phyloP scores from a whole-genome alignment of 179 eudicot genomes.

The Nepenthes alata region DNA sequence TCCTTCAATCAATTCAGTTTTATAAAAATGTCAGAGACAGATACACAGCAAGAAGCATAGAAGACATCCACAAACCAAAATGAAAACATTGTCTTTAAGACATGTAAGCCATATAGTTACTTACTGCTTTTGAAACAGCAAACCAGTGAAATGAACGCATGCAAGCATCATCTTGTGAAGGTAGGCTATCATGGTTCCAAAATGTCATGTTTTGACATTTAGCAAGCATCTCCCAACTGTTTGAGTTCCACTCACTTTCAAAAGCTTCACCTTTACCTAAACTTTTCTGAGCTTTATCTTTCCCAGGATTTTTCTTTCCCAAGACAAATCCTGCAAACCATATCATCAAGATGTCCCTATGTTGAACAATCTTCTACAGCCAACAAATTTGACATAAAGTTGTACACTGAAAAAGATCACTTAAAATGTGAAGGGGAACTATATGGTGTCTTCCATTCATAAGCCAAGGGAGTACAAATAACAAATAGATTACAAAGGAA shows the following conservation, averaged over 20 bases:
- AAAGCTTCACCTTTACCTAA: conserved; percentile 18
- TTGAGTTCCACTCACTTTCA: conserved; percentile 19
- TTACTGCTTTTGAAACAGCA: conserved; percentile 78
- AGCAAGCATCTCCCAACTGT: conserved; percentile 61
- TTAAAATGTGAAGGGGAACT: too few species aligned
- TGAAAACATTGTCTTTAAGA: not conserved
- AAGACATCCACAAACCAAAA: not conserved
- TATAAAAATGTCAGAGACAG: not conserved
- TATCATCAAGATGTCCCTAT: too few species aligned
- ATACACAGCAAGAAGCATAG: not conserved
- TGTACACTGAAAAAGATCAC: too few species aligned
- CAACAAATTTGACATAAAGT: too few species aligned
- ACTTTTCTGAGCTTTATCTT: conserved; percentile 24
- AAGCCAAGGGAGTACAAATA: too few species aligned
- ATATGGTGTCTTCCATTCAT: too few species aligned
- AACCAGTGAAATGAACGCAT: conserved; percentile 76
- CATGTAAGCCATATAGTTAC: conserved; percentile 11
- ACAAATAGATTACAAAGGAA: too few species aligned
- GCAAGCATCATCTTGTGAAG: conserved; percentile 72
- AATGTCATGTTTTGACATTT: conserved; percentile 45
- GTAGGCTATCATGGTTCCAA: conserved; percentile 86
- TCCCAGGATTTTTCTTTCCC: conserved; percentile 41
- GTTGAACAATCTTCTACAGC: too few species aligned
- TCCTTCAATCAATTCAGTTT: not conserved
- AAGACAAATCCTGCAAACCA: conserved; percentile 50